Base-by-base conservation (phyloP, 768 basidiomycete genomes). In the Strobilomyces dryophilus region DNA sequence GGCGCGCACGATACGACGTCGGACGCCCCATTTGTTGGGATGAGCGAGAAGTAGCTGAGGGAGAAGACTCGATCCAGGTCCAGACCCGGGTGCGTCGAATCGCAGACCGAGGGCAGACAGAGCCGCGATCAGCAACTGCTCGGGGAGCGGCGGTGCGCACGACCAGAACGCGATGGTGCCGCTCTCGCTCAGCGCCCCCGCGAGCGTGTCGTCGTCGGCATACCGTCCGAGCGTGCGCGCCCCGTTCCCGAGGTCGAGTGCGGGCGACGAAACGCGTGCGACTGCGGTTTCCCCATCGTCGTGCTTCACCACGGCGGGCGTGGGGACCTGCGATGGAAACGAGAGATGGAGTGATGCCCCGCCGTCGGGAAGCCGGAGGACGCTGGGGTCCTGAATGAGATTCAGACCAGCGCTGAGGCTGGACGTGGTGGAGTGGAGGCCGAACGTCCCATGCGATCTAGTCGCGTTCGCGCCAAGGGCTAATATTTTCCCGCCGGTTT, bases 401-500 rank as follows among this genome's bases (percentile, higher is more conserved):
- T 66, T 67, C 36, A 69, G 54, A 46, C 70, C 64, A 61, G 55
- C 45, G 39, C 64, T 63, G 60, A 79, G 71, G 54, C 69, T 57
- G 67, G 79, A 72, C 27, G 74, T 69, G 12, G 72, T 40, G n/a
- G 54, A 43, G 37, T 70, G 62, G 18, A 71, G 41, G 48, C 72
- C 71, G 21, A 74, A 66, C 14, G 63, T 31, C 5, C 69, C 65
- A 39, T 74, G 73, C 0, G 76, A 78, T 50, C 80, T 80, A 45
- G 79, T 84, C 1, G 78, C 76, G 1, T 82, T 80, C 6, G 80
- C 79, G 44, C 84, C 83, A 12, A 93, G 72, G 3, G 82, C 83
- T 5, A 94, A 71, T 57, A 85, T 79, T n/a, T 72, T 72, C 2
- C 94, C 93, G 0, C 93, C 92, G 8, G 70, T 58, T 37, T 81